Base-by-base conservation (phyloP, 1,284 basidiomycete species). In the Grifola frondosa region DNA sequence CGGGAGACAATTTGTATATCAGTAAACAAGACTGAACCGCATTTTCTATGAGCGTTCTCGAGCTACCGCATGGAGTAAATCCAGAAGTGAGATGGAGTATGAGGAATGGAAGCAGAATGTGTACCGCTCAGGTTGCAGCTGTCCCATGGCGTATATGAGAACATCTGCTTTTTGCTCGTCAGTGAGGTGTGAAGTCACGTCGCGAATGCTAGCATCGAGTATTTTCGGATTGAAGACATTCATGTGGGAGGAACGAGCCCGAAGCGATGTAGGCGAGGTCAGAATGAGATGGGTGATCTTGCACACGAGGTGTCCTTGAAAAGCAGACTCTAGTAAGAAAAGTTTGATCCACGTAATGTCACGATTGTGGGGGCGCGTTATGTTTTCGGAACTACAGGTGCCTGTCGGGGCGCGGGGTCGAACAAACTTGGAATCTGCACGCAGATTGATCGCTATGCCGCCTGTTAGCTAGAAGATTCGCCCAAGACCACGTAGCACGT, bases 181-280 rank as follows among this genome's bases (percentile, higher is more conserved):
- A 3, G 74, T 68, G 25, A 86, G 72, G 43, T 68, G 73, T 7
- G 71, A 67, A 2, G 75, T 70, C 24, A 82, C 77, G 56, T 84
- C 80, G 37, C 78, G 80, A 57, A 84, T 80, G 66, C 79, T 78
- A 19, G 83, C 82, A 54, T 86, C 82, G 34, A 85, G 70, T 50
- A 85, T 84, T 56, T 78, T 80, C 5, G 81, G 80, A 58, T 86
- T 86, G 69, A 86, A 85, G 46, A 82, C 68, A 57, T 73, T 74
- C 75, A 77, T 77, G 39, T 26, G 48, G 15, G 20, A 10, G 25
- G 33, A 20, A 15, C n/a, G n/a, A n/a, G n/a, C n/a, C n/a, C n/a
- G n/a, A n/a, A n/a, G n/a, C n/a, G n/a, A n/a, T n/a, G n/a, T n/a
- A n/a, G n/a, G n/a, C n/a, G n/a, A n/a, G n/a, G n/a, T n/a, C n/a